Base-by-base conservation (phyloP, 257 asterid species). In the Solanum tarapatanum region DNA sequence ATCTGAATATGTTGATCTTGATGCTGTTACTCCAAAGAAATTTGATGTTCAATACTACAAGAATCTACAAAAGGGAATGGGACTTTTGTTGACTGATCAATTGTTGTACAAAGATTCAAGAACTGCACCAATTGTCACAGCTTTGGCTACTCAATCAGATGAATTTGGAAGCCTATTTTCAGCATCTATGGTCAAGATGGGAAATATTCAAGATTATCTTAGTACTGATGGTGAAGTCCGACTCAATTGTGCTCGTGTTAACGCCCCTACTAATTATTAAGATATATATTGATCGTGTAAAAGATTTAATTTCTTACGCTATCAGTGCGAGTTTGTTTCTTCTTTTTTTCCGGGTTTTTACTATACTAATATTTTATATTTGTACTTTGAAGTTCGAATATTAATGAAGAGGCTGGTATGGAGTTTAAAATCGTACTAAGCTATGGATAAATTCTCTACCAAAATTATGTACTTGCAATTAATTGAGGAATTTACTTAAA, bases 121-220 rank as follows among this genome's bases (percentile, higher is more conserved):
- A 88, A 94, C 98, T 8, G 91, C 89, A 3, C 93, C 94, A 14
- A 85, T 96, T 28, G 96, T 95, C 11, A 76, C 93, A 8, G 97
- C 94, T 1, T 82, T 96, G 87, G 94, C 97, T 62, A 87, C 93
- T 2, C 95, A 94, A 32, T 24, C 90, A 4, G 60, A 19, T 0
- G 87, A 90, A 8, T 96, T 95, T 82, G 83, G 33, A 23, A 92
- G 92, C 30, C 97, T 92, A 66, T 96, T 95, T 60, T 94, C 96
- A 1, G 97, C 93, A 1, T 92, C 99, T 3, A 96, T 96, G 98
- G 86, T 94, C 41, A 96, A 95, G 36, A 96, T 96, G 37, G 98
- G 98, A 3, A 95, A 91, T 17, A 91, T 95, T 92, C 94, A 91
- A 85, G 95, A 94, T 68, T 90, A 88, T 80, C 39, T 23, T 0